These are phyloP conservation scores for Fusarium longipes DNA, from an alignment of 2,329 filamentous ascomycete genomes.

Conservation along the genomic window DNA sequence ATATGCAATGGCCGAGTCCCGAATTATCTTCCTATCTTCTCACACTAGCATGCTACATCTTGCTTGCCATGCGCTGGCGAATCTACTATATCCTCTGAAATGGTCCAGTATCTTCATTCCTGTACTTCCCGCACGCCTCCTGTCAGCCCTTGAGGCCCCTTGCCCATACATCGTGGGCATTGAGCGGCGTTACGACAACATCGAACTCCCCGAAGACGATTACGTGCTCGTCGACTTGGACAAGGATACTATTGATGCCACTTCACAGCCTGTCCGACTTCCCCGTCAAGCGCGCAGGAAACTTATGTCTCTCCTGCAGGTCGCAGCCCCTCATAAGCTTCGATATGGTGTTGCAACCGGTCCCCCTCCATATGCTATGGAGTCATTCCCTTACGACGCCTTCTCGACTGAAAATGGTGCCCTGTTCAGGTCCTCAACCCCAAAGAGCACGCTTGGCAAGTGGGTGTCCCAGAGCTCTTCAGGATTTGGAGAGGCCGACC, in stretches of 20 bases:
- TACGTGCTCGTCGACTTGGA: constrained; percentile 96
- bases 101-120: constrained; percentile 97
- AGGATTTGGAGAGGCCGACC: constrained; percentile 78
- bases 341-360: constrained; percentile 88
- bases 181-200: constrained; percentile 87
- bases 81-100: constrained; percentile 87
- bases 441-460: constrained; percentile 79
- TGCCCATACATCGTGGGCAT: constrained; percentile 98
- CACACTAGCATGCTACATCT: constrained; percentile 97
- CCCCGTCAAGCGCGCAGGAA: constrained; percentile 92
- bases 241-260: constrained; percentile 88
- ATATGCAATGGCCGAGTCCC: constrained; percentile 90
- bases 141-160: constrained; percentile 92
- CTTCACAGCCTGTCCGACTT: constrained; percentile 78
- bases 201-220: constrained; percentile 91
- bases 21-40: constrained; percentile 95
- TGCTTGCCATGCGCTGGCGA: constrained; percentile 86
- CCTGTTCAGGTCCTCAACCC: constrained; percentile 79
- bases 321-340: constrained; percentile 89
- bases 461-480: constrained; percentile 91
- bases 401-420: constrained; percentile 88
- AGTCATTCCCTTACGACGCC: constrained; percentile 89
- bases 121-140: constrained; percentile 84
- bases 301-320: constrained; percentile 85
- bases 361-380: constrained; percentile 90